Conservation (phyloP, 2,329 filamentous ascomycete genomes). For the Apiospora malaysiana region DNA sequence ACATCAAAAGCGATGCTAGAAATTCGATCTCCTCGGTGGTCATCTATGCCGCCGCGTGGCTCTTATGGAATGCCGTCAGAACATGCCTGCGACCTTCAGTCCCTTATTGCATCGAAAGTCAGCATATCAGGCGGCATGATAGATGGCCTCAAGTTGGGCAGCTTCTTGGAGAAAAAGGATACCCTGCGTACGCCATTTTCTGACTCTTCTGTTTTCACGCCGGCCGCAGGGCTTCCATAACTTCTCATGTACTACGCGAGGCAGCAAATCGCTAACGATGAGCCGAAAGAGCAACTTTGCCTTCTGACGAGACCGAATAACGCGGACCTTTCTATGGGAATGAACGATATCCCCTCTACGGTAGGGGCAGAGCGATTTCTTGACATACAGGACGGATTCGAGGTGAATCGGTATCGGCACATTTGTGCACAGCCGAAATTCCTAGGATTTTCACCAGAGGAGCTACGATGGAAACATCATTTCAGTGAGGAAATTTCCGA, state of each 20-base stretch:
- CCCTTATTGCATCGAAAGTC: background rate
- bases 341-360: background rate
- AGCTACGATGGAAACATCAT: slow-evolving; percentile 2
- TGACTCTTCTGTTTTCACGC: background rate
- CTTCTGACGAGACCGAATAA: background rate
- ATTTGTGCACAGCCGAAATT: background rate
- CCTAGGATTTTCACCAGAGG: background rate
- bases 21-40: background rate
- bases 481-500: background rate
- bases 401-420: background rate
- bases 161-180: background rate
- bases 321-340: background rate
- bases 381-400: background rate
- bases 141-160: background rate
- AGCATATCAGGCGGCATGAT: background rate
- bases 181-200: background rate
- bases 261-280: background rate
- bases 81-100: background rate
- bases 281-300: background rate
- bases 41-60: background rate
- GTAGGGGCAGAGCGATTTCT: background rate
- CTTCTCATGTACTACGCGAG: background rate
- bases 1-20: background rate
- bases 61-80: background rate
- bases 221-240: slow-evolving; percentile 1